These are phyloP conservation scores for Trichoderma oligosporum DNA, from an alignment of 2,329 filamentous ascomycete species.

Conservation along the genomic window DNA sequence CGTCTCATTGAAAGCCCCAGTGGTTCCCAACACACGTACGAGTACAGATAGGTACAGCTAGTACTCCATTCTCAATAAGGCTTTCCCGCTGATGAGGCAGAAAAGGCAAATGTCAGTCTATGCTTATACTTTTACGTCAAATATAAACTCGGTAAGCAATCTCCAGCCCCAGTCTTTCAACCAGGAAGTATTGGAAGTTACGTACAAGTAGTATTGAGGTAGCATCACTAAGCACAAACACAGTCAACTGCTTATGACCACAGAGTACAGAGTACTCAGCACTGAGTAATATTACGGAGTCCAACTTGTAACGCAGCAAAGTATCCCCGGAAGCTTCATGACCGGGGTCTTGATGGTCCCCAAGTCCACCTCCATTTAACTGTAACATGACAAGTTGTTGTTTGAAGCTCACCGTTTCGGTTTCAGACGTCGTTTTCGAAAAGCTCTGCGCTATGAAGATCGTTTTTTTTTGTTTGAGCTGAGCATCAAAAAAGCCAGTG, in stretches of 20 bases:
- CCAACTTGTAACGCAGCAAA: not conserved
- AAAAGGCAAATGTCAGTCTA: no score
- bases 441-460: not conserved
- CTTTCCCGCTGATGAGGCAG: no score
- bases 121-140: no score
- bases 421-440: not conserved
- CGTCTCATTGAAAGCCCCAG: constrained; percentile 5
- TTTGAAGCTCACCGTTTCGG: not conserved
- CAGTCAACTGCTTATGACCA: no score
- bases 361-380: not conserved
- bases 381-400: constrained; percentile 6
- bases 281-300: not conserved
- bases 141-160: no score
- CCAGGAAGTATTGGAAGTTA: no score
- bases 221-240: no score
- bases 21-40: not conserved
- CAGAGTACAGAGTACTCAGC: no score
- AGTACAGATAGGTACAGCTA: not conserved
- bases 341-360: constrained; percentile 6
- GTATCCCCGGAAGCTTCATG: not conserved
- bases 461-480: not conserved
- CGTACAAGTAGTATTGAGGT: no score
- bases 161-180: no score
- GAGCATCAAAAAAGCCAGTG: not conserved
- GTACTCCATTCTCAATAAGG: no score